phyloP scores from a whole-genome alignment of 768 basidiomycete genomes.

The Collybia nuda region DNA sequence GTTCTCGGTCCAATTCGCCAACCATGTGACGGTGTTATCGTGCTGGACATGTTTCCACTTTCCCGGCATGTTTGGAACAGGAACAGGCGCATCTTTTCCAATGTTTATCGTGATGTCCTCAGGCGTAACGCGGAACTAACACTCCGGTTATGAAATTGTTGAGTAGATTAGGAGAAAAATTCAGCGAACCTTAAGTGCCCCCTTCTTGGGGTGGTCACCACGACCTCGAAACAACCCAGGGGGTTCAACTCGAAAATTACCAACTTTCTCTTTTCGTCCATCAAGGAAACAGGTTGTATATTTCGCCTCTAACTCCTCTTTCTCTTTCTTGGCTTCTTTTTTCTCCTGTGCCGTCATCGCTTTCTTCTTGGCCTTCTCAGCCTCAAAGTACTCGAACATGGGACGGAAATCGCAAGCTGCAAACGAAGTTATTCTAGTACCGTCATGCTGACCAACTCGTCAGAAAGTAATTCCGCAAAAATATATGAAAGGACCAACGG shows the following conservation, averaged over 20 bases:
- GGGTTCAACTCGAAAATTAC: slow-evolving; percentile 98
- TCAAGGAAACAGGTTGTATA: slow-evolving; percentile 89
- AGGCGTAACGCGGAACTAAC: slow-evolving; percentile 81
- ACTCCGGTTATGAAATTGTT: slow-evolving; percentile 4
- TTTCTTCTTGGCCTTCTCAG: slow-evolving; percentile 93
- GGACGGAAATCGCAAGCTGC: slow-evolving; percentile 90
- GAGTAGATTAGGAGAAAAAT: background rate
- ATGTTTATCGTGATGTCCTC: slow-evolving; percentile 98
- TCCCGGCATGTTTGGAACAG: slow-evolving; percentile 89
- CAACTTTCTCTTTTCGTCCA: slow-evolving; percentile 96
- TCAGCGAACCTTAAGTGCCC: slow-evolving; percentile 78
- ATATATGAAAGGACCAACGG: slow-evolving; percentile 50
- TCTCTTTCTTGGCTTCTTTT: slow-evolving; percentile 85
- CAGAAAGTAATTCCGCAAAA: slow-evolving; percentile 1
- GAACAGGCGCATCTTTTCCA: slow-evolving; percentile 69
- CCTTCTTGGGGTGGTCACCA: slow-evolving; percentile 98
- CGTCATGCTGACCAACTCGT: slow-evolving; percentile 52
- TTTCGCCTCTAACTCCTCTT: slow-evolving; percentile 80
- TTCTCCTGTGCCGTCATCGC: slow-evolving; percentile 81
- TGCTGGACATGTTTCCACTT: slow-evolving; percentile 87
- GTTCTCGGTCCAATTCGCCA: slow-evolving; percentile 99
- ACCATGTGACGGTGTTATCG: slow-evolving; percentile 97
- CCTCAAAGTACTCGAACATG: slow-evolving; percentile 91
- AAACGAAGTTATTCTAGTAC: slow-evolving; percentile 72
- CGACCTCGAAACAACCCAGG: slow-evolving; percentile 98